These are phyloP conservation scores for Podaxis pistillaris DNA, from an alignment of 768 basidiomycete species.

Conservation along the genomic window DNA sequence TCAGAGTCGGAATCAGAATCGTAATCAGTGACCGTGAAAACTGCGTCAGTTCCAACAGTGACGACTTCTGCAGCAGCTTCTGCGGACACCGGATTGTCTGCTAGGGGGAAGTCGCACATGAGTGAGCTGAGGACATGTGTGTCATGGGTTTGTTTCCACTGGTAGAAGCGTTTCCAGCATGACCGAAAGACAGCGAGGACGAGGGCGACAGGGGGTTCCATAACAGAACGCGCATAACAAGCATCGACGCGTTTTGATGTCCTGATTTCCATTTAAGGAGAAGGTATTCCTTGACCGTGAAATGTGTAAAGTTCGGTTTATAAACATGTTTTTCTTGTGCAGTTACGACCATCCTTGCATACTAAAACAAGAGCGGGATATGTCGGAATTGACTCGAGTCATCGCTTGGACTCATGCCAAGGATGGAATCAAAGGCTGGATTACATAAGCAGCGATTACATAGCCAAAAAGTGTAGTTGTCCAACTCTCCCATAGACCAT, in stretches of 20 bases:
- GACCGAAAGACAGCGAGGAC: not conserved
- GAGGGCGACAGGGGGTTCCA: not conserved
- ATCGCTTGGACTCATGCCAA: not conserved
- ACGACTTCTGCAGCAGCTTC: not conserved
- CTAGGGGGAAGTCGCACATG: not conserved
- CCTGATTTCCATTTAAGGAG: no score
- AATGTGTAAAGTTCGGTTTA: no score
- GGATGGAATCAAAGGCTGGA: no score
- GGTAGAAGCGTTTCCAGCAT: not conserved
- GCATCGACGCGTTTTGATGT: not conserved
- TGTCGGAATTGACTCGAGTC: not conserved
- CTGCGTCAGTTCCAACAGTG: not conserved
- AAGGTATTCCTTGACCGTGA: no score
- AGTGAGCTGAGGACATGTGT: not conserved
- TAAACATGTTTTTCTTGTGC: no score
- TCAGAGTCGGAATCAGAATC: not conserved
- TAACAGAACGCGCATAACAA: not conserved
- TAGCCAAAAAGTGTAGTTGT: not conserved
- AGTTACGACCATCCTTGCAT: not conserved
- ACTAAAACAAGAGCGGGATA: not conserved
- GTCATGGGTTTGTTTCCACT: not conserved
- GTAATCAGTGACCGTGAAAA: not conserved
- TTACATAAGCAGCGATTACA: not conserved
- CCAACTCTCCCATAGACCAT: conserved; percentile 1
- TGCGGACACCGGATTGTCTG: not conserved